A percentile compares a stretch with the other conserved stretches of the same genome.
These are phyloP conservation scores for Rhodotorula sp. DNA, from an alignment of 1,284 basidiomycete species.

Conservation along the genomic window DNA sequence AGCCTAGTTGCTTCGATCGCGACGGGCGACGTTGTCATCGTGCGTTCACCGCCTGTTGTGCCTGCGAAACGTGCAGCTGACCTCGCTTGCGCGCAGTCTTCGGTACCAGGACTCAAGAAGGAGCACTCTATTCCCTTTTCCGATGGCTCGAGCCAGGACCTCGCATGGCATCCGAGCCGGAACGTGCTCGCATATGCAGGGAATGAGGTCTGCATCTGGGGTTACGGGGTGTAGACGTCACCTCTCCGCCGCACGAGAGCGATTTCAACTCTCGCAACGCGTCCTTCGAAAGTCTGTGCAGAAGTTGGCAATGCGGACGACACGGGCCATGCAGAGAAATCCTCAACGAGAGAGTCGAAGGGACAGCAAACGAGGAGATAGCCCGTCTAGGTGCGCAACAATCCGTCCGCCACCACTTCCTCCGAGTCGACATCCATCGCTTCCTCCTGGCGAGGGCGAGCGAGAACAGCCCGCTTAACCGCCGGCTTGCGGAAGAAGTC, in stretches of 20 bases:
- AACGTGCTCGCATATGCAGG: conserved; percentile 36
- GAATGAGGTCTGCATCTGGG: conserved; percentile 25
- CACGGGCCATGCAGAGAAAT: not conserved
- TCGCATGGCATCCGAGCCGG: conserved; percentile 39
- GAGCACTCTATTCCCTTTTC: not conserved
- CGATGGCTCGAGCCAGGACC: conserved; percentile 6
- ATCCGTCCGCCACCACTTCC: not conserved
- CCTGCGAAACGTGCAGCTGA: not conserved
- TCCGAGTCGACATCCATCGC: not conserved
- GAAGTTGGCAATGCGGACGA: not conserved
- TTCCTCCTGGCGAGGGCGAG: not conserved
- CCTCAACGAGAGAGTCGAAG: not conserved
- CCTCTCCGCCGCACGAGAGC: no score
- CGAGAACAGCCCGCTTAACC: not conserved
- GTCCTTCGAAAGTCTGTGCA: no score
- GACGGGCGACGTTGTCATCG: conserved; percentile 29
- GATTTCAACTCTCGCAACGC: no score
- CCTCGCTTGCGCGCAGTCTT: not conserved
- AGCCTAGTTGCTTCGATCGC: conserved; percentile 32
- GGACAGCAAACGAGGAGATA: not conserved
- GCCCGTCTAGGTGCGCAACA: not conserved
- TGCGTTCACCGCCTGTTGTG: conserved; percentile 2
- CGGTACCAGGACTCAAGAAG: not conserved
- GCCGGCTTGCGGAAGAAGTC: not conserved
- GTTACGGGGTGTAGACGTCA: not conserved